A percentile compares a stretch with the other conserved stretches of the same genome.
phyloP scores from a whole-genome alignment of 495 filamentous ascomycete genomes.

The Talaromyces nanjingensis region DNA sequence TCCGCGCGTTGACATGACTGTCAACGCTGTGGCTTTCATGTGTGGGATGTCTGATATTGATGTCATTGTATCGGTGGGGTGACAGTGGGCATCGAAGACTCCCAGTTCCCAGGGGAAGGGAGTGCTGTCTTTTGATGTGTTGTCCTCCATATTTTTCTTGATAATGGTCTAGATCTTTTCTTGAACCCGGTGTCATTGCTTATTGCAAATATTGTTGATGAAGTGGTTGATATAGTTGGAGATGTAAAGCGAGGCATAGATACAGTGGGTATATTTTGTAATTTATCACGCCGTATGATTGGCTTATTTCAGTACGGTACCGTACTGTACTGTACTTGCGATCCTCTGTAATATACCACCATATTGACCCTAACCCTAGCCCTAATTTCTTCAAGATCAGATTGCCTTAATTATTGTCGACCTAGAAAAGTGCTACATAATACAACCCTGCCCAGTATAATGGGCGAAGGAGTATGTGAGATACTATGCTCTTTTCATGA shows the following conservation, averaged over 20 bases:
- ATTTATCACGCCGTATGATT: too few relatives aligned
- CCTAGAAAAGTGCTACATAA: too few relatives aligned
- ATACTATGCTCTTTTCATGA: too few relatives aligned
- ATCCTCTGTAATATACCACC: neutral
- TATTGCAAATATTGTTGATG: slow-evolving; percentile 15
- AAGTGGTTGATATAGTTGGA: neutral
- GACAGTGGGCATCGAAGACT: slow-evolving; percentile 89
- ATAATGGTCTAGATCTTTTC: too few relatives aligned
- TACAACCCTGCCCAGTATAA: too few relatives aligned
- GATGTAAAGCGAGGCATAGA: too few relatives aligned
- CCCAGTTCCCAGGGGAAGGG: slow-evolving; percentile 79
- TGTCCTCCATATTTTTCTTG: neutral
- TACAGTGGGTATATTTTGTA: too few relatives aligned
- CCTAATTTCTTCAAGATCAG: too few relatives aligned
- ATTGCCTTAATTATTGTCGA: too few relatives aligned
- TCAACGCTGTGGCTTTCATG: slow-evolving; percentile 74
- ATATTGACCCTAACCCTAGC: neutral
- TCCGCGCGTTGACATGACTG: slow-evolving; percentile 81
- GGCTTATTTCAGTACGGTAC: too few relatives aligned
- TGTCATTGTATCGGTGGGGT: slow-evolving; percentile 94
- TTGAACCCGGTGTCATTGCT: neutral
- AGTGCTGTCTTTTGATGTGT: slow-evolving; percentile 7
- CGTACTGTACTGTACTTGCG: too few relatives aligned
- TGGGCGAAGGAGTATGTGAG: too few relatives aligned
- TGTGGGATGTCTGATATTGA: slow-evolving; percentile 55